phyloP scores from a whole-genome alignment of 108 stramenopile genomes.

The Cyclotella kingstonii region DNA sequence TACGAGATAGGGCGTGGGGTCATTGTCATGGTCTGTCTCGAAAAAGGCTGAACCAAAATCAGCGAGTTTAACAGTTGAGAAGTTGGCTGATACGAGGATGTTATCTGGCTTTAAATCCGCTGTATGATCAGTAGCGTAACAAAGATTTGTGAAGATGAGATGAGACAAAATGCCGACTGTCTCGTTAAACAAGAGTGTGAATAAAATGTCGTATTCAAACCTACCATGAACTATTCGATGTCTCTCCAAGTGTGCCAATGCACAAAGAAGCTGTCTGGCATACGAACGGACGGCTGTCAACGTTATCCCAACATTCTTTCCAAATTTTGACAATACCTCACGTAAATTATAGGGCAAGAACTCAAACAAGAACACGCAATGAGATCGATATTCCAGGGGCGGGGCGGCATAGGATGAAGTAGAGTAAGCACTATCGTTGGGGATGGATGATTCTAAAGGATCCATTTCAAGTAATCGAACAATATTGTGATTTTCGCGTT shows the following conservation, averaged over 20 bases:
- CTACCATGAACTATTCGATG: conserved; percentile 85
- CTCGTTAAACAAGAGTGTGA: too few species aligned
- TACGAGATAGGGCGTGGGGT: conserved; percentile 95
- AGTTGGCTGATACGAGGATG: conserved; percentile 90
- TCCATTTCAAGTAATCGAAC: conserved; percentile 54
- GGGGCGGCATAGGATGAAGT: conserved; percentile 26
- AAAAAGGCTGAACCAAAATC: conserved; percentile 97
- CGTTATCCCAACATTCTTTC: conserved; percentile 89
- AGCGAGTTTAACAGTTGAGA: conserved; percentile 79
- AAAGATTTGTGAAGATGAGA: background rate
- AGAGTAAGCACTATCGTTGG: conserved; percentile 11
- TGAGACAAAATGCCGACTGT: background rate
- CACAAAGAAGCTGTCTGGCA: conserved; percentile 88
- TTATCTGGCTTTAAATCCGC: conserved; percentile 99
- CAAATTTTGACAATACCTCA: conserved; percentile 88
- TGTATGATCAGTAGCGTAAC: background rate
- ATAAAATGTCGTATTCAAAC: too few species aligned
- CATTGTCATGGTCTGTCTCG: conserved; percentile 70
- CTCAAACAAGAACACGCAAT: conserved; percentile 85
- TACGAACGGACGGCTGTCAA: conserved; percentile 89
- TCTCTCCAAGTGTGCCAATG: conserved; percentile 78
- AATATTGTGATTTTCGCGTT: conserved; percentile 61
- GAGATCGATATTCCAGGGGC: conserved; percentile 68
- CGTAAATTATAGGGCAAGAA: conserved; percentile 83
- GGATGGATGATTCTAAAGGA: conserved; percentile 35